These are phyloP conservation scores for Mucuna pruriens DNA, from an alignment of 306 rosid species.

Conservation along the genomic window DNA sequence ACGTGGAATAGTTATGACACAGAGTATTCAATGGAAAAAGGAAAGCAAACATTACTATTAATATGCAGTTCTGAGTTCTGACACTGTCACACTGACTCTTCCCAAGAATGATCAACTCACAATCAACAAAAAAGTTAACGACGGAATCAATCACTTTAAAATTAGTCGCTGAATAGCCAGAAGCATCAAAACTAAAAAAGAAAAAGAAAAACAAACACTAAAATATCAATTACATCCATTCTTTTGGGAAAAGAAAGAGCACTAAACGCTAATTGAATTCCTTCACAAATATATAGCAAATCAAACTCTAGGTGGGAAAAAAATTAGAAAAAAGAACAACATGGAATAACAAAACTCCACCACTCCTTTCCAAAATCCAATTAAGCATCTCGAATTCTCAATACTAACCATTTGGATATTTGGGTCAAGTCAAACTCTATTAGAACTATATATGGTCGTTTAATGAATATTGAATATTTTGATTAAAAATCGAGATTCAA, in stretches of 20 bases:
- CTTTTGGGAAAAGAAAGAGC: neutral
- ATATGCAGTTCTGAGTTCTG: constrained; percentile 49
- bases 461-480: neutral
- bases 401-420: neutral
- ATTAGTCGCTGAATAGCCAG: constrained; percentile 23
- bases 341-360: neutral
- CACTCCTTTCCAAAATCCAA: neutral
- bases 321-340: neutral
- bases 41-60: constrained; percentile 35
- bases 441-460: neutral
- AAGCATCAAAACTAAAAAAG: constrained; percentile 32
- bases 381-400: neutral
- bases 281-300: constrained; percentile 14
- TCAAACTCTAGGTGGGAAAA: neutral
- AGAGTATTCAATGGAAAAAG: constrained; percentile 10
- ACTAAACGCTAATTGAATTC: neutral
- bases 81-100: constrained; percentile 55
- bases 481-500: neutral
- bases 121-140: constrained; percentile 40
- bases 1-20: constrained; percentile 35
- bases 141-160: constrained; percentile 43
- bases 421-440: neutral
- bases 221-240: constrained; percentile 11
- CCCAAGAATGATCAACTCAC: constrained; percentile 47
- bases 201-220: neutral